Evolutionary conservation across 73 alveolate species (phyloP).

Genomic region (Paramecium tetraurelia): DNA sequence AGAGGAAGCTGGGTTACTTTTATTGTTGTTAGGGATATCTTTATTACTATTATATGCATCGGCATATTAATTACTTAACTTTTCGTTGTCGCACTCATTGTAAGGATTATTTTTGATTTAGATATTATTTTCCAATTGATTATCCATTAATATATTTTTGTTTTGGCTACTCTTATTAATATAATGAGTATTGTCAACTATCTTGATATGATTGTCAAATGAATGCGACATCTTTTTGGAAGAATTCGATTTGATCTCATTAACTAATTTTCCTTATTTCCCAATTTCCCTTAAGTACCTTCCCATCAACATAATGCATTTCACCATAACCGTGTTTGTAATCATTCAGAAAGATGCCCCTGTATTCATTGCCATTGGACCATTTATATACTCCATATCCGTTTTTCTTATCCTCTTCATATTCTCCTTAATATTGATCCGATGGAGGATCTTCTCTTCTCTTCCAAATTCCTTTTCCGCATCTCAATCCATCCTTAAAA

Average conservation of each 20-base stretch:
- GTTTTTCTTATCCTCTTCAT: slow-evolving; percentile 47
- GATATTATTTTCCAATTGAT: not conserved
- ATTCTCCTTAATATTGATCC: slow-evolving; percentile 58
- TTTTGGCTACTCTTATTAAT: not conserved
- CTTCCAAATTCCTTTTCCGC: slow-evolving; percentile 61
- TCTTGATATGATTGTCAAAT: not conserved
- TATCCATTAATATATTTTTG: not conserved
- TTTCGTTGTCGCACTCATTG: not conserved
- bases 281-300: slow-evolving; percentile 51
- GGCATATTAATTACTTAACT: not conserved
- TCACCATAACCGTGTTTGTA: slow-evolving; percentile 60
- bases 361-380: slow-evolving; percentile 57
- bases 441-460: not conserved
- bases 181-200: not conserved
- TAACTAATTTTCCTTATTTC: slow-evolving; percentile 23
- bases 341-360: slow-evolving; percentile 40
- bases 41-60: not conserved
- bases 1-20: not conserved
- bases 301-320: slow-evolving; percentile 60
- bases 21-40: not conserved
- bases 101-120: not conserved
- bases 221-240: not conserved
- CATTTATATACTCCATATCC: slow-evolving; percentile 61
- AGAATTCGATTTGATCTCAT: not conserved
- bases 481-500: slow-evolving; percentile 43